Percentiles rank a stretch among this genome's conserved stretches.
Conservation (phyloP, 495 filamentous ascomycete species). For the Penicillium cinerascens region DNA sequence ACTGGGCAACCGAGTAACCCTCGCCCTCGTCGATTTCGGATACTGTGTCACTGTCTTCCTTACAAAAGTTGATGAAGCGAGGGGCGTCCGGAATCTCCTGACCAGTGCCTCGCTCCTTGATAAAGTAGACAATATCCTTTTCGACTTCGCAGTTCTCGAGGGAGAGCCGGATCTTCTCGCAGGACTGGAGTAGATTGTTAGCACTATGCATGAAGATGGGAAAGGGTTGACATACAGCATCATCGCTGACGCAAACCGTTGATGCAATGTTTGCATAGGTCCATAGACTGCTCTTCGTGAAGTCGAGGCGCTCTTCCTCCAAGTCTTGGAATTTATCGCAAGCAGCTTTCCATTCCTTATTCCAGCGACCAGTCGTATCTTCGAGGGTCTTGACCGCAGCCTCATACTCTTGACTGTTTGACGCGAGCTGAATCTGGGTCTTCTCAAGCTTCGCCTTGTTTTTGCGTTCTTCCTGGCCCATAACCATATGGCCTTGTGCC, state of each 20-base stretch:
- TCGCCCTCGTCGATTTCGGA: slow-evolving; percentile 85
- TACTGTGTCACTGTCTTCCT: slow-evolving; percentile 78
- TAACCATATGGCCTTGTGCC: slow-evolving; percentile 99
- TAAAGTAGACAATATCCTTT: slow-evolving; percentile 89
- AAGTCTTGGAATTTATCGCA: slow-evolving; percentile 99
- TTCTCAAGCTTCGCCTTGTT: slow-evolving; percentile 99
- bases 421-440: slow-evolving; percentile 90
- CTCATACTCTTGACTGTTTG: slow-evolving; percentile 90
- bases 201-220: slow-evolving; percentile 2
- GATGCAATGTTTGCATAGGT: slow-evolving; percentile 95
- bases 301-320: slow-evolving; percentile 95
- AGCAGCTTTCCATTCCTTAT: slow-evolving; percentile 94
- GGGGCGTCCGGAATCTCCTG: slow-evolving; percentile 97
- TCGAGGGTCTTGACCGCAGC: slow-evolving; percentile 87
- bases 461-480: slow-evolving; percentile 98
- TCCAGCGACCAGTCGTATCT: slow-evolving; percentile 94
- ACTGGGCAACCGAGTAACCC: slow-evolving; percentile 89
- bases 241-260: slow-evolving; percentile 98
- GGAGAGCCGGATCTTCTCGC: slow-evolving; percentile 93
- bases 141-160: slow-evolving; percentile 95
- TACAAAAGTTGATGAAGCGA: slow-evolving; percentile 97
- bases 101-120: slow-evolving; percentile 84
- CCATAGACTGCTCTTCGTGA: slow-evolving; percentile 96
- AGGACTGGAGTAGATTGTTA: slow-evolving; percentile 53
- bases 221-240: slow-evolving; percentile 70